Percentiles rank a stretch among this genome's conserved stretches.
These are phyloP conservation scores for Aspergillus indologenus DNA, from an alignment of 495 filamentous ascomycete genomes.

Conservation along the genomic window DNA sequence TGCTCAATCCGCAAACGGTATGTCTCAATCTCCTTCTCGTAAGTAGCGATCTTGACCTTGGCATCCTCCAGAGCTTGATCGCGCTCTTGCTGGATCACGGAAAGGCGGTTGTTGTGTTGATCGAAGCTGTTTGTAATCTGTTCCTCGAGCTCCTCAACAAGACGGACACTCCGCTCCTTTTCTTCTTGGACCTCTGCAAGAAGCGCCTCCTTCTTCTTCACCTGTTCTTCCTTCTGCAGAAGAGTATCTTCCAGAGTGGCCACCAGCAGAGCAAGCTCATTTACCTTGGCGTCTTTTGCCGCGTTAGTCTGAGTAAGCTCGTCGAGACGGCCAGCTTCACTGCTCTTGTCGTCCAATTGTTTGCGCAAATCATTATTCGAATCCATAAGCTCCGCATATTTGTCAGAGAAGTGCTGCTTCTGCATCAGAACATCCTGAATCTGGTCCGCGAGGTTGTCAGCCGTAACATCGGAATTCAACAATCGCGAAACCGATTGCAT, in stretches of 20 bases:
- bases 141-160: constrained; percentile 95
- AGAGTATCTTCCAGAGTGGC: constrained; percentile 57
- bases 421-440: constrained; percentile 46
- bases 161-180: constrained; percentile 79
- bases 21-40: constrained; percentile 52
- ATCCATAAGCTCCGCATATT: constrained; percentile 43
- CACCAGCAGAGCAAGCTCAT: constrained; percentile 51
- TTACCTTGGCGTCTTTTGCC: constrained; percentile 44
- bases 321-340: constrained; percentile 38
- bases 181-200: constrained; percentile 57
- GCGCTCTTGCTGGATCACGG: constrained; percentile 59
- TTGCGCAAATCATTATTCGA: constrained; percentile 47
- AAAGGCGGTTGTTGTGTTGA: constrained; percentile 83
- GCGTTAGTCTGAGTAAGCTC: constrained; percentile 36
- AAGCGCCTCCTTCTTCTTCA: constrained; percentile 65
- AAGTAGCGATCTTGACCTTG: constrained; percentile 40
- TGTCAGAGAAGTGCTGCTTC: constrained; percentile 46
- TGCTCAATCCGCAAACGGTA: constrained; percentile 51
- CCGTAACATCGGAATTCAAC: constrained; percentile 48
- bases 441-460: constrained; percentile 44
- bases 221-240: constrained; percentile 67
- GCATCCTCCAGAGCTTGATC: constrained; percentile 48
- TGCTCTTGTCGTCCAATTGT: constrained; percentile 49
- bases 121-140: constrained; percentile 94
- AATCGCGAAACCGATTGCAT: constrained; percentile 47